Percentiles rank a stretch among this genome's conserved stretches.
Evolutionary conservation across 176 grass and related monocot genomes (phyloP).

Genomic region (Dendrocalamus sinicus): DNA sequence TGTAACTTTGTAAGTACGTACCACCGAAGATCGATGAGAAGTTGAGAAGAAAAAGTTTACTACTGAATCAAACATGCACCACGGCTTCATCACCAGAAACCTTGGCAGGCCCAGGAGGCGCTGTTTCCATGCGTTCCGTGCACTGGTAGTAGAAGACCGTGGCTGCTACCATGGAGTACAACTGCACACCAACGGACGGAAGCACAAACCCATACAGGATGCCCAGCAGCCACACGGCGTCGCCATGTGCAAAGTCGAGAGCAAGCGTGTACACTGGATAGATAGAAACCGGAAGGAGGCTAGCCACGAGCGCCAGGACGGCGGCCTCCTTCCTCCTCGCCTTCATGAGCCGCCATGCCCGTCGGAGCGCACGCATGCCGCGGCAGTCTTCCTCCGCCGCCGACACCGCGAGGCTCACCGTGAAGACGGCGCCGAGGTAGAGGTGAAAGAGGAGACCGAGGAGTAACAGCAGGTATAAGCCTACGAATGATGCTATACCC

Average conservation of each 20-base stretch:
- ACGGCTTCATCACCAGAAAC: not conserved
- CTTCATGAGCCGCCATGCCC: constrained; percentile 20
- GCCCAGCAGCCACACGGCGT: not conserved
- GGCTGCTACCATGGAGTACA: not conserved
- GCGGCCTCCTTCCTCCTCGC: constrained; percentile 26
- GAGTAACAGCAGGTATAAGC: not conserved
- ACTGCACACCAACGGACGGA: not conserved
- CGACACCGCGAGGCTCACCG: not conserved
- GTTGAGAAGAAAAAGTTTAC: too few species aligned
- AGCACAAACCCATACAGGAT: not conserved
- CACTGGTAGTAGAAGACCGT: constrained; percentile 23
- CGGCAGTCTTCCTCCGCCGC: not conserved
- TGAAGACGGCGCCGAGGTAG: not conserved
- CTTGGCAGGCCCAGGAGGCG: not conserved
- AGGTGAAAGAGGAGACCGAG: not conserved
- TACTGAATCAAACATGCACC: not conserved
- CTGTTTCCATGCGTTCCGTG: not conserved
- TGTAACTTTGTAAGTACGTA: too few species aligned
- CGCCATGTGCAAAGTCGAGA: not conserved
- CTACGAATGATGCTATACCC: not conserved
- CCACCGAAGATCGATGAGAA: too few species aligned
- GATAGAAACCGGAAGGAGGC: constrained; percentile 1
- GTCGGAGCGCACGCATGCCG: not conserved
- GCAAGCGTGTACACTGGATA: not conserved
- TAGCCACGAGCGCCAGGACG: constrained; percentile 14